Evolutionary conservation across 257 asterid genomes (phyloP).

Genomic region (Solanum sparsipilum): DNA sequence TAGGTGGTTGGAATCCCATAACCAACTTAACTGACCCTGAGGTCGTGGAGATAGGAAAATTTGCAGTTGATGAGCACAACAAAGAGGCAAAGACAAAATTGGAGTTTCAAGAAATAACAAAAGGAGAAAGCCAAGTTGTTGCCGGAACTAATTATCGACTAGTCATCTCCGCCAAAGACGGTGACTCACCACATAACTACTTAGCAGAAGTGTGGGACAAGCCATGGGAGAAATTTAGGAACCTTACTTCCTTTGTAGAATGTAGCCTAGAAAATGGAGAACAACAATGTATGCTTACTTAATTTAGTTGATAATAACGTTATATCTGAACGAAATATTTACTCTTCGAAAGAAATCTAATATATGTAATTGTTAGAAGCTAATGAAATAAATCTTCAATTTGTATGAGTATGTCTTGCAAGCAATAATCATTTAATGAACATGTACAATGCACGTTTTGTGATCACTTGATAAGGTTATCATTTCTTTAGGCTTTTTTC

Average conservation of each 20-base stretch:
- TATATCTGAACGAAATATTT: not conserved
- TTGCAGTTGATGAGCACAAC: constrained; percentile 31
- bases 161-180: constrained; percentile 13
- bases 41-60: constrained; percentile 17
- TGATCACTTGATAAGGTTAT: not conserved
- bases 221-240: constrained; percentile 7
- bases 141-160: constrained; percentile 24
- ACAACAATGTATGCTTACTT: not conserved
- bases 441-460: not conserved
- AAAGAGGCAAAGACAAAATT: not conserved
- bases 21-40: constrained; percentile 5
- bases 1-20: constrained; percentile 12
- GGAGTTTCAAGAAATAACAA: constrained; percentile 6
- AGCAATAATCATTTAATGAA: not conserved
- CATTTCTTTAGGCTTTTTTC: not conserved
- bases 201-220: constrained; percentile 20
- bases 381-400: not conserved
- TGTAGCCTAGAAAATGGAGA: not conserved
- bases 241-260: constrained; percentile 21
- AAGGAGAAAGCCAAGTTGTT: constrained; percentile 22
- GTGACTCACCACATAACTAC: constrained; percentile 3
- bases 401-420: not conserved
- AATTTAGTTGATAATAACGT: not conserved
- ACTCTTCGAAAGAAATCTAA: not conserved
- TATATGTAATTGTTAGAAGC: not conserved